Evolutionary conservation across 2,329 filamentous ascomycete genomes (phyloP).

Genomic region (Hymenoscyphus linearis): DNA sequence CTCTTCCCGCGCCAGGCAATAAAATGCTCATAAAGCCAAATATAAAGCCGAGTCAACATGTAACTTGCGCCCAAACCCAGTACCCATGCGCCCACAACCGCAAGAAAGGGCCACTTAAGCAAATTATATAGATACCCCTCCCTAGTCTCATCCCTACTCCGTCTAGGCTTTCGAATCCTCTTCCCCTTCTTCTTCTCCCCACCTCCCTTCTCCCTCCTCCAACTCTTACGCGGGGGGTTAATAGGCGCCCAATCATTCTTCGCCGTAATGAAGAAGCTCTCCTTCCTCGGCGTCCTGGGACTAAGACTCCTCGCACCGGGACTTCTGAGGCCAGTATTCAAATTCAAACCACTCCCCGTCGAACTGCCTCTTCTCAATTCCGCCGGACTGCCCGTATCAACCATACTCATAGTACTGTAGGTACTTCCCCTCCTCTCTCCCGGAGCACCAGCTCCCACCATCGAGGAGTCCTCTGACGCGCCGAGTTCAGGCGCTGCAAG

Average conservation of each 20-base stretch:
- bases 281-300: conserved; percentile 11
- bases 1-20: conserved; percentile 82
- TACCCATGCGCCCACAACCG: conserved; percentile 78
- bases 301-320: background rate
- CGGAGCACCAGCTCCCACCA: conserved; percentile 3
- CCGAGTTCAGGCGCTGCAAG: conserved; percentile 75
- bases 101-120: conserved; percentile 85
- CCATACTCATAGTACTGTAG: background rate
- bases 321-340: background rate
- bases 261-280: conserved; percentile 66
- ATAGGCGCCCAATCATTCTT: conserved; percentile 95
- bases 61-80: conserved; percentile 68
- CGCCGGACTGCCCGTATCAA: background rate
- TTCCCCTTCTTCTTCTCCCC: conserved; percentile 37
- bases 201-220: conserved; percentile 20
- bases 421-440: conserved; percentile 4
- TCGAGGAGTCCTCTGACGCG: conserved; percentile 46
- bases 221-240: conserved; percentile 37
- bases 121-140: conserved; percentile 88
- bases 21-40: conserved; percentile 86
- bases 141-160: conserved; percentile 83
- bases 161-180: conserved; percentile 21
- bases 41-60: conserved; percentile 78
- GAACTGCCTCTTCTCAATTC: background rate
- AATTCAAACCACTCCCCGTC: background rate